phyloP scores from a whole-genome alignment of 495 filamentous ascomycete species.

The Aspergillus ellipticus region DNA sequence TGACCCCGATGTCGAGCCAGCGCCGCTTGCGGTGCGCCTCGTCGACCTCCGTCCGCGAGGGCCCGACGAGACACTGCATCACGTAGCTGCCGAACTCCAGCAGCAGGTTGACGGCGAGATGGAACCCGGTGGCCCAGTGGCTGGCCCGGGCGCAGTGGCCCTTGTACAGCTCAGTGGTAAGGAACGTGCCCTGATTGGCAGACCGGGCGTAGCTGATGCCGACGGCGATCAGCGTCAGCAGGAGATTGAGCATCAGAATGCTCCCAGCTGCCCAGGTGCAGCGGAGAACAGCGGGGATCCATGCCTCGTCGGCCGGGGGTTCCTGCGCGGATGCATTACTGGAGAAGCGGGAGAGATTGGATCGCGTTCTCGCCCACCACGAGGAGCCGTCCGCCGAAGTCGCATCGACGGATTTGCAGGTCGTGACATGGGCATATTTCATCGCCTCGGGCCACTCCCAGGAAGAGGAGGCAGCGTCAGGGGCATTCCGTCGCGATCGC shows the following conservation, averaged over 20 bases:
- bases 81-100: constrained; percentile 34
- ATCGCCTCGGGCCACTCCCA: background rate
- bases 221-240: background rate
- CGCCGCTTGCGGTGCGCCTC: constrained; percentile 9
- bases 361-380: background rate
- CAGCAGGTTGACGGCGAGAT: constrained; percentile 29
- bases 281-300: background rate
- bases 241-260: background rate
- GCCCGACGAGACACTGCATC: constrained; percentile 36
- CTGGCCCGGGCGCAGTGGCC: background rate
- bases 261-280: background rate
- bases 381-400: background rate
- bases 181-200: background rate
- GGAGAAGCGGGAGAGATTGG: background rate
- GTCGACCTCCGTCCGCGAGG: constrained; percentile 25
- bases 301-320: background rate
- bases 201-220: background rate
- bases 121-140: constrained; percentile 4
- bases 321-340: background rate
- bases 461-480: background rate
- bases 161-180: background rate
- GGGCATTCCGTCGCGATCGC: background rate
- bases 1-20: constrained; percentile 26
- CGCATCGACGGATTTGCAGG: background rate
- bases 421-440: background rate